phyloP scores from a whole-genome alignment of 2,329 filamentous ascomycete species.

The Penicillium brasilianum region DNA sequence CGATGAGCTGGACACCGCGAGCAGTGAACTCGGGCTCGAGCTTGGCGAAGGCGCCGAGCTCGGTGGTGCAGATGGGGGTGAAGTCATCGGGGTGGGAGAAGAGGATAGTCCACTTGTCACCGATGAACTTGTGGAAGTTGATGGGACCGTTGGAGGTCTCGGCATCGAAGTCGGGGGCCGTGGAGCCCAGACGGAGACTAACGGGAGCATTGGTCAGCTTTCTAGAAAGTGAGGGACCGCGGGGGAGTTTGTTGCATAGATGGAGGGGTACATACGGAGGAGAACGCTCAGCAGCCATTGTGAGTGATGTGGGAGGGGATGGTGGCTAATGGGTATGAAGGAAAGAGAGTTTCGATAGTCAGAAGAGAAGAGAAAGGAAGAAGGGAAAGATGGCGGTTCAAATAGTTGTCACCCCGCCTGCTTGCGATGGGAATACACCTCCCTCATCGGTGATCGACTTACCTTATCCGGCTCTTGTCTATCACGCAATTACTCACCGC shows the following conservation, averaged over 20 bases:
- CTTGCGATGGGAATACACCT: constrained; percentile 11
- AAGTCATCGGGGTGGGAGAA: constrained; percentile 80
- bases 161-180: constrained; percentile 71
- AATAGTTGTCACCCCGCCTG: constrained; percentile 26
- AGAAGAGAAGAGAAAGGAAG: constrained; percentile 14
- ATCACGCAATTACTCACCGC: constrained; percentile 47
- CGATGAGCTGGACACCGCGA: constrained; percentile 88
- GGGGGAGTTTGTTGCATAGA: not conserved
- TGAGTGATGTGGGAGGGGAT: constrained; percentile 23
- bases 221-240: not conserved
- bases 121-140: constrained; percentile 74
- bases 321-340: not conserved
- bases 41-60: constrained; percentile 92
- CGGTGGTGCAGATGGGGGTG: constrained; percentile 94
- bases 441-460: constrained; percentile 21
- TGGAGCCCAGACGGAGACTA: constrained; percentile 68
- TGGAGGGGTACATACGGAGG: constrained; percentile 44
- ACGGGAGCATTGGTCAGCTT: constrained; percentile 19
- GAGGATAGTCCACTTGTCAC: constrained; percentile 71
- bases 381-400: constrained; percentile 15
- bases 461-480: constrained; percentile 22
- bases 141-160: constrained; percentile 70
- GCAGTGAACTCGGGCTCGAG: constrained; percentile 87
- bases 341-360: not conserved
- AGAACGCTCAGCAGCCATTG: constrained; percentile 51